A percentile compares a stretch with the other conserved stretches of the same genome.
phyloP scores from a whole-genome alignment of 106 monocot genomes.

The Apostasia ramifera region DNA sequence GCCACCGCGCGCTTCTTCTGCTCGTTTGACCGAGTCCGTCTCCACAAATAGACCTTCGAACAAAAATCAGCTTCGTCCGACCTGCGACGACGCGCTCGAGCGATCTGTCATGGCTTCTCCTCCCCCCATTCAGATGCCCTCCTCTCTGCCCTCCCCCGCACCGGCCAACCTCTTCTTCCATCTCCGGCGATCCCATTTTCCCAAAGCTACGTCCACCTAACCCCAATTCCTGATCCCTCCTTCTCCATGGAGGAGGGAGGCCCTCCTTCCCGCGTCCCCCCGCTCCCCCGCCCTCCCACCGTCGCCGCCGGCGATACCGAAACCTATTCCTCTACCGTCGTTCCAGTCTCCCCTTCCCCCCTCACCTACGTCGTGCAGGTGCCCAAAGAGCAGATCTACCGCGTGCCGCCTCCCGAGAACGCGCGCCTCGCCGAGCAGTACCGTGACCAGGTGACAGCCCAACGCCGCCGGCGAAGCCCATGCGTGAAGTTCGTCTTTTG shows the following conservation, averaged over 20 bases:
- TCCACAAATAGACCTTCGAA: no score
- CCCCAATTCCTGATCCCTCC: background rate
- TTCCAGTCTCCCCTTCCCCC: background rate
- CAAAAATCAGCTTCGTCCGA: no score
- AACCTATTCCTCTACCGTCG: background rate
- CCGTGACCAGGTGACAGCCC: constrained; percentile 4
- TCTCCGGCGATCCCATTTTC: no score
- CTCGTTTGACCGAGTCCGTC: no score
- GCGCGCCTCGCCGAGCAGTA: constrained; percentile 41
- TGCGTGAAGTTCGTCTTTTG: constrained; percentile 8
- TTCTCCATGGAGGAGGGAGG: constrained; percentile 8
- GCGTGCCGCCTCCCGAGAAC: constrained; percentile 43
- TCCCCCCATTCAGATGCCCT: background rate
- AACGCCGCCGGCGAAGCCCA: background rate
- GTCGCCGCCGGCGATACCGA: background rate
- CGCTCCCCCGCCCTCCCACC: background rate
- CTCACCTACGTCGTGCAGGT: constrained; percentile 40
- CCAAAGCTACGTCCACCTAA: no score
- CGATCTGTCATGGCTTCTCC: background rate
- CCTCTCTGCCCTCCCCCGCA: background rate
- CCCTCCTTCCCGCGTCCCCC: background rate
- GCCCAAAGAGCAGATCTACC: constrained; percentile 48
- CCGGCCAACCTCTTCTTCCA: background rate
- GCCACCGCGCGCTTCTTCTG: no score
- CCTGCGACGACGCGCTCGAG: no score